These are phyloP conservation scores for Aspergillus sergii DNA, from an alignment of 2,329 filamentous ascomycete genomes.

Conservation along the genomic window DNA sequence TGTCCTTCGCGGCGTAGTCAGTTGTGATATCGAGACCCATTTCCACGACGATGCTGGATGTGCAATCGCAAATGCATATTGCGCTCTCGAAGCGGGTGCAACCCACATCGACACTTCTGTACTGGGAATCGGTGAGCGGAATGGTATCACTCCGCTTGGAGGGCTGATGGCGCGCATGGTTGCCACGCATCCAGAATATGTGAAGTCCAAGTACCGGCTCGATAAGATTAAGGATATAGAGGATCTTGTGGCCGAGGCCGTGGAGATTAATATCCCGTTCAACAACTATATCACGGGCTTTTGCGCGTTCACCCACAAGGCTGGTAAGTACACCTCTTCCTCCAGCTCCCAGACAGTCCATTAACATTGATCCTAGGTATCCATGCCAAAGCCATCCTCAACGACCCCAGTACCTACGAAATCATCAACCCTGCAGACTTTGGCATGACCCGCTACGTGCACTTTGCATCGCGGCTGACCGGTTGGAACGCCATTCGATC, in stretches of 20 bases:
- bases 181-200: conserved; percentile 79
- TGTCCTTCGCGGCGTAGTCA: conserved; percentile 73
- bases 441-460: conserved; percentile 81
- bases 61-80: conserved; percentile 83
- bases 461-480: conserved; percentile 80
- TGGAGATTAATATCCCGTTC: conserved; percentile 83
- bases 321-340: conserved; percentile 49
- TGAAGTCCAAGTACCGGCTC: conserved; percentile 84
- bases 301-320: conserved; percentile 79
- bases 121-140: conserved; percentile 84
- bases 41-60: conserved; percentile 95
- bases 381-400: conserved; percentile 81
- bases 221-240: conserved; percentile 87
- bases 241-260: conserved; percentile 77
- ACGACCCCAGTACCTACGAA: conserved; percentile 84
- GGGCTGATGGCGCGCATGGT: conserved; percentile 75
- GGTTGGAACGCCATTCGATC: conserved; percentile 97
- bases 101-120: conserved; percentile 74
- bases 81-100: conserved; percentile 83
- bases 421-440: conserved; percentile 88
- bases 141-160: conserved; percentile 64
- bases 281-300: conserved; percentile 80
- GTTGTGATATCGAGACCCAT: conserved; percentile 82
- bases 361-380: conserved; percentile 45
- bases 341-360: too few species aligned